A percentile compares a stretch with the other conserved stretches of the same genome.
Conservation (phyloP, 2,329 filamentous ascomycete species). For the Penicillium digitatum region DNA sequence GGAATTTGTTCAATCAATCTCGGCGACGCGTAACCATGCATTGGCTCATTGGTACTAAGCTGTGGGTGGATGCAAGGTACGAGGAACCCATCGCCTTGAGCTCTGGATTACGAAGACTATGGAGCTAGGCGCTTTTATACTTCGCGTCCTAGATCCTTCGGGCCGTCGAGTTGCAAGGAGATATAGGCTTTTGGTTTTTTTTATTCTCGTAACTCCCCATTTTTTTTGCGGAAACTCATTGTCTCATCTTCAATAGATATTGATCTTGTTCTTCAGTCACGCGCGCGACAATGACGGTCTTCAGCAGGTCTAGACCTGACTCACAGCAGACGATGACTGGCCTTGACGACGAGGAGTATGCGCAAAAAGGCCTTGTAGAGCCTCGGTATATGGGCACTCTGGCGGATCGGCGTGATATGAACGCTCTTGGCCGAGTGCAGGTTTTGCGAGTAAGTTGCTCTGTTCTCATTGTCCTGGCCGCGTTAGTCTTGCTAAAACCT, state of each 20-base stretch:
- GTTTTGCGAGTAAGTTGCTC: constrained; percentile 34
- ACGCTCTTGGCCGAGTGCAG: constrained; percentile 37
- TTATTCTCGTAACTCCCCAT: not conserved
- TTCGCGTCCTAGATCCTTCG: not conserved
- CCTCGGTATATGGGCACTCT: constrained; percentile 38
- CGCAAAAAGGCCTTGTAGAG: constrained; percentile 29
- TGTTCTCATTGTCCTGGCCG: not conserved
- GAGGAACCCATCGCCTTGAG: too few species aligned
- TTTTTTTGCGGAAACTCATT: not conserved
- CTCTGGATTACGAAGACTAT: too few species aligned
- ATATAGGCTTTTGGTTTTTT: not conserved
- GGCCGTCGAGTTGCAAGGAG: not conserved
- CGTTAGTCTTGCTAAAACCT: constrained; percentile 1
- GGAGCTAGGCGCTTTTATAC: not conserved
- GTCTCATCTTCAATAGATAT: not conserved
- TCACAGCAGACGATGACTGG: constrained; percentile 13
- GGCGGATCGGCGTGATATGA: constrained; percentile 39
- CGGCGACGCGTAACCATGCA: too few species aligned
- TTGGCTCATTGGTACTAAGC: too few species aligned
- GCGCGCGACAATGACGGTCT: constrained; percentile 10
- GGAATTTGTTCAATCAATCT: too few species aligned
- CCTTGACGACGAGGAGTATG: constrained; percentile 18
- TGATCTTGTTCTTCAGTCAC: not conserved
- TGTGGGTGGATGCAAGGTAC: too few species aligned
- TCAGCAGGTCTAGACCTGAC: constrained; percentile 9